phyloP scores from a whole-genome alignment of 345 rosid genomes.

The Eucalyptus guilfoylei region DNA sequence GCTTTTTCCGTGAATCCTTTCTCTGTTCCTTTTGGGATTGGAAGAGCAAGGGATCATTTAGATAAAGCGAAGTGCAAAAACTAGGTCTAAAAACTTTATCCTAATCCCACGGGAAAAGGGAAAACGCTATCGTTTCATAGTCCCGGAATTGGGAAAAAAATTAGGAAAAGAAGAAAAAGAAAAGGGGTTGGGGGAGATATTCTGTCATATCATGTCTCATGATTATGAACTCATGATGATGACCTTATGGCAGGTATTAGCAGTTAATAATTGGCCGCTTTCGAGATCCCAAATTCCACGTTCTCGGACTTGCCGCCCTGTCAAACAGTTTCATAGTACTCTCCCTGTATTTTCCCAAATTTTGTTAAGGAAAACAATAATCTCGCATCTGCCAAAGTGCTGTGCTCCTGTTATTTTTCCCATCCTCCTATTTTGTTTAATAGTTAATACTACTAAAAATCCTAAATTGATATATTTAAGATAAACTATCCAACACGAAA shows the following conservation, averaged over 20 bases:
- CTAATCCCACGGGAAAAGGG: neutral
- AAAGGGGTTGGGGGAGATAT: neutral
- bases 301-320: neutral
- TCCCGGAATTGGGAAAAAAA: neutral
- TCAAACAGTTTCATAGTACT: neutral
- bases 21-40: neutral
- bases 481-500: no score
- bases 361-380: neutral
- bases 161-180: neutral
- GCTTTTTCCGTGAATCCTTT: neutral
- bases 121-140: neutral
- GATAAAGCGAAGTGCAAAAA: neutral
- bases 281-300: neutral
- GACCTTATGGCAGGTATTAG: neutral
- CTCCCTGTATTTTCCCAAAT: neutral
- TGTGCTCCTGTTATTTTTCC: neutral
- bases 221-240: neutral
- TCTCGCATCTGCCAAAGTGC: neutral
- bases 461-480: accelerated
- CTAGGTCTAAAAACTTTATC: neutral
- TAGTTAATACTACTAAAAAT: no score
- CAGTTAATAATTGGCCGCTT: neutral
- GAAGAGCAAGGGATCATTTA: neutral
- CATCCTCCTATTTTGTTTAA: neutral
- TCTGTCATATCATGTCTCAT: neutral